Percentiles rank a stretch among this genome's conserved stretches.
Evolutionary conservation across 164 flowering plant species (phyloP).

Genomic region (Cinnamomum chago): DNA sequence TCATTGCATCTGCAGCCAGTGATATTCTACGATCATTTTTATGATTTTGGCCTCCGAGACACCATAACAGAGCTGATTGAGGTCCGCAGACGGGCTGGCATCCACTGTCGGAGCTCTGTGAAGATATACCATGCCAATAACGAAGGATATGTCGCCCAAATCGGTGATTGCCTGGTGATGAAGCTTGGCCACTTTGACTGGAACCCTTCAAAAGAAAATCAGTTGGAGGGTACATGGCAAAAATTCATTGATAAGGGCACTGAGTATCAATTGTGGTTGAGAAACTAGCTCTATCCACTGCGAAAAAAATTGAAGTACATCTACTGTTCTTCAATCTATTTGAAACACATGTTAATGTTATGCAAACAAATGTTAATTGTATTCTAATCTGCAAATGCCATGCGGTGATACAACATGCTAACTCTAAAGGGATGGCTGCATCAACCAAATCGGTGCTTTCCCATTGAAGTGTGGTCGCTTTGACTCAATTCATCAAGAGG

Average conservation of each 20-base stretch:
- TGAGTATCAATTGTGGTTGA: slow-evolving; percentile 55
- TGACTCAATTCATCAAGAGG: no score
- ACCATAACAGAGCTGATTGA: slow-evolving; percentile 44
- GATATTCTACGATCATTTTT: slow-evolving; percentile 59
- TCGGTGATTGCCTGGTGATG: slow-evolving; percentile 49
- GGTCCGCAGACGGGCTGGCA: slow-evolving; percentile 43
- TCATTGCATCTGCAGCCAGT: slow-evolving; percentile 42
- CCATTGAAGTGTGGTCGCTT: no score
- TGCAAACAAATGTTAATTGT: no score
- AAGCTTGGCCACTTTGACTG: slow-evolving; percentile 57
- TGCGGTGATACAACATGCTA: no score
- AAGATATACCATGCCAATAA: slow-evolving; percentile 52
- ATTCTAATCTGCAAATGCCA: no score
- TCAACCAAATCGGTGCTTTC: no score
- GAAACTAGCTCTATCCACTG: slow-evolving; percentile 27
- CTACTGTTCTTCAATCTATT: no score
- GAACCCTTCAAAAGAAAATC: slow-evolving; percentile 59
- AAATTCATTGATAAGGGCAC: slow-evolving; percentile 51
- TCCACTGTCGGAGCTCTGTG: slow-evolving; percentile 54
- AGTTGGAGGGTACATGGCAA: slow-evolving; percentile 57
- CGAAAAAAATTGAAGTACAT: no score
- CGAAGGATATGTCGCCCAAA: slow-evolving; percentile 53
- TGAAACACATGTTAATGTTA: no score
- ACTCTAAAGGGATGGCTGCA: no score
- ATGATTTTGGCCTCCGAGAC: slow-evolving; percentile 58